Base-by-base conservation (phyloP, 2,329 filamentous ascomycete genomes). In the Pseudocercospora pini-densiflorae region DNA sequence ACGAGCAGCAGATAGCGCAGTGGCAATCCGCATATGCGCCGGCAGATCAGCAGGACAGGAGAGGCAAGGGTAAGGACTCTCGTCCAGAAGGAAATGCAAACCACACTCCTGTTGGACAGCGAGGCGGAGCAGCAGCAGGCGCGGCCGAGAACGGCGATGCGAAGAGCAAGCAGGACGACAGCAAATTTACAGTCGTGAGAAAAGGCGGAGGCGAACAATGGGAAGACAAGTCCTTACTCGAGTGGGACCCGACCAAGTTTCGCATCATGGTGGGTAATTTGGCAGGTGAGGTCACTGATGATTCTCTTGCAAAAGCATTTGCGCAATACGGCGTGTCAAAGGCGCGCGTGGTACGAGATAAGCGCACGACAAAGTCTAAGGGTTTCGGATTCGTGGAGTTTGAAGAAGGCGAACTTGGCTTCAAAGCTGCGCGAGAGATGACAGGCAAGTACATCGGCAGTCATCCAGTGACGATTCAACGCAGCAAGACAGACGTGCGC, bases 381-480 rank as follows among this genome's bases (percentile, higher is more conserved):
- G 95, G 94, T 0, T 99, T 92, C 77, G 95, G 95, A 2, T 99
- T 99, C 76, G 94, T 99, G 63, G 95, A 92, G 79, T 98, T 99
- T 81, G 91, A 90, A 74, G 92, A 97, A 77, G 92, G 93, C 31
- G 95, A 99, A 78, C 94, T 97, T 76, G 98, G 96, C 79, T 98
- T 99, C 84, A 89, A 92, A 75, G 94, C 95, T 1, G 94, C 93
- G 74, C 93, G 95, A 81, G 94, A 98, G 82, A 98, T 98, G 95
- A 92, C 97, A 76, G 94, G 94, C 73, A 98, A 99, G 82, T 99
- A 99, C 81, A 98, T 99, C 77, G 94, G 97, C 75, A 97, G 93
- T 78, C 95, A 98, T 79, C 95, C 95, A 0, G 92, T 79, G 47
- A 75, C 77, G 27, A 87, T 98, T 72, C 90, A 92, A 79, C 92